These are phyloP conservation scores for Yarrowia osloensis DNA, from an alignment of 805 yeast genomes.

Conservation along the genomic window DNA sequence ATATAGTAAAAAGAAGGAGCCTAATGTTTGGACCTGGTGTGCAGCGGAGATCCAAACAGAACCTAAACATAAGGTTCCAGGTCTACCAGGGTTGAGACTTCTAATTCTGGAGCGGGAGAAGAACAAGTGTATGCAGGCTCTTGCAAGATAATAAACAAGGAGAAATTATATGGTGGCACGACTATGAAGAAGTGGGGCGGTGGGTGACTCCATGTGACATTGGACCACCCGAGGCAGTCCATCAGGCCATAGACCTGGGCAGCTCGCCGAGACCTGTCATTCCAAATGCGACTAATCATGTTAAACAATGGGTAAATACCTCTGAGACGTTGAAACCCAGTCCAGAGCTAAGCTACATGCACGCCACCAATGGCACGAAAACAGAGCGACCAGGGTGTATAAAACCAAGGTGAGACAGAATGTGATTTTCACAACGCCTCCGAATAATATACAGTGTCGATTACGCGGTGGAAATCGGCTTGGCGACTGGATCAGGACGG, in stretches of 20 bases:
- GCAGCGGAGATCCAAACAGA: constrained; percentile 29
- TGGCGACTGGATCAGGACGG: not conserved
- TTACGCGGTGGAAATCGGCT: not conserved
- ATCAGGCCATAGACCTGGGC: not conserved
- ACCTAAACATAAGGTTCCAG: not conserved
- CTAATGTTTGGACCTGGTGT: constrained; percentile 22
- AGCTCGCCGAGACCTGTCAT: not conserved
- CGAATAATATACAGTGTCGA: not conserved
- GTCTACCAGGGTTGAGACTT: not conserved
- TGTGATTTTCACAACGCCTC: not conserved
- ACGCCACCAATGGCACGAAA: constrained; percentile 28
- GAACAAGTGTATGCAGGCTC: not conserved
- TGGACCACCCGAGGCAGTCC: not conserved
- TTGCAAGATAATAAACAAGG: not conserved
- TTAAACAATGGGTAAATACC: not conserved
- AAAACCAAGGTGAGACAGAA: constrained; percentile 6
- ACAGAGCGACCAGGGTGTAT: constrained; percentile 26
- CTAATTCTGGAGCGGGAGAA: not conserved
- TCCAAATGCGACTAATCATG: not conserved
- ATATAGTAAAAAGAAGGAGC: not conserved
- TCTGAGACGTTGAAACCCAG: constrained; percentile 15
- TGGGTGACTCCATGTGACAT: not conserved
- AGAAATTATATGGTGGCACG: not conserved
- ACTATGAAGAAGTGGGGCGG: not conserved
- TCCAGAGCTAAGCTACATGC: not conserved